Base-by-base conservation (phyloP, 1,284 basidiomycete species). In the Dichomitus squalens region DNA sequence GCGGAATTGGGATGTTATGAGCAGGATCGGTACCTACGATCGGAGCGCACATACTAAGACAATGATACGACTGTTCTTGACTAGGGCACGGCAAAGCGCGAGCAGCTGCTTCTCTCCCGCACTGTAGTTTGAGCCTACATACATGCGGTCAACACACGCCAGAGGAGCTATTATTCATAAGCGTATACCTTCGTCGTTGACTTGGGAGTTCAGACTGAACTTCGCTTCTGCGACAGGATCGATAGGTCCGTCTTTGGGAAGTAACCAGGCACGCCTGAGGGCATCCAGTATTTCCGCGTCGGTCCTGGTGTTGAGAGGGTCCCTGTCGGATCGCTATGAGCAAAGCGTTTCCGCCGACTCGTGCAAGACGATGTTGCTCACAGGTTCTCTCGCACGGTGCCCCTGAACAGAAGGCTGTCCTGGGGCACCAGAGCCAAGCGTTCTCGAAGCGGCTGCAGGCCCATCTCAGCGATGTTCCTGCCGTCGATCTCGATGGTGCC, bases 61-160 rank as follows among this genome's bases (percentile, higher is more conserved):
- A 47, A 93, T 85, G 53, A 92, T 80, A 14, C 79, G 80, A 65
- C 86, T 88, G 52, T 82, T 79, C 73, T 89, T 90, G 33, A 91
- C 80, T 25, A 93, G 73, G 0, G 89, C 90, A 46, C 89, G 76
- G 60, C 86, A 87, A 1, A 93, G 75, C 16, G 89, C 88, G 7
- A 93, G 75, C 14, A 93, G 76, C 65, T 93, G 91, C 61, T 88
- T 83, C 72, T 95, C 89, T 12, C 92, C 92, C 9, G 87, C 86
- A 61, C 83, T 86, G 69, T 87, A 92, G 66, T 93, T 92, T 7
- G 80, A 79, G 2, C 86, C 87, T 84, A 44, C 29, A 31, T 34
- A 40, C 1, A 11, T 14, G 29, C 5, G 7, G 27, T 47, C 3
- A 41, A 23, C 9, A 33, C n/a, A 20, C 21, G 47, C 16, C 9